Evolutionary conservation across 1,284 basidiomycete genomes (phyloP), one percentile per base, ranked within the genome.

Genomic region (Exobasidium rhododendri): DNA sequence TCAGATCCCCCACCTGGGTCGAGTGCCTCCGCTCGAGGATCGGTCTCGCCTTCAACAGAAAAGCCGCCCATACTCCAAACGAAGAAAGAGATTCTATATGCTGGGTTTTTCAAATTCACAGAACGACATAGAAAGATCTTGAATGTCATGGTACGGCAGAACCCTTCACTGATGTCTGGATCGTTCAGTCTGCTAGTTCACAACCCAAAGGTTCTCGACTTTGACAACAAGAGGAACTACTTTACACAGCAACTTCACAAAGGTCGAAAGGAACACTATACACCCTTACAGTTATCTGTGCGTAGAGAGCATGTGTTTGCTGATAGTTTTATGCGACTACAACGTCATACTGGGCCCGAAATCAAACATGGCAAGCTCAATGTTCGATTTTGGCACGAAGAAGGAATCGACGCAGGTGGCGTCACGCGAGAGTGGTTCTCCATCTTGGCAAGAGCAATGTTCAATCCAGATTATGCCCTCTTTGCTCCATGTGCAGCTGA

Each of bases 211-310:
- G 93, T 98, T 26, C 86, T 99, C 63, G 96, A 98, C 83, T 99
- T 99, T 80, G 96, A 98, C 84, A 98, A 98, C 87, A 98, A 98
- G 83, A 88, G 96, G 58, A 96, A 94, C 77, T 98, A 94, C 84
- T 98, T 98, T 84, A 90, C 87, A 67, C 94, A 97, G 81, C 93
- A 97, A 80, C 85, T 98, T 17, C 93, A 96, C 80, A 88, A 90
- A 58, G 89, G 70, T 4, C 69, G 86, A 40, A 86, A 91, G 28
- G 90, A 92, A 71, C 89, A 92, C 69, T 87, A 92, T 65, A 84
- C 86, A 31, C 89, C 90, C 0, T 83, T 99, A 49, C 91, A 94
- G 75, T 84, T 99, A 68, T 96, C 93, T 68, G 90, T 99, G 50
- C 89, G 96, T 29, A 85, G 96, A 46, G 87, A 91, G 58, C 89